Evolutionary conservation across 352 stramenopile species (phyloP).

Genomic region (Pythium utonaiense): DNA sequence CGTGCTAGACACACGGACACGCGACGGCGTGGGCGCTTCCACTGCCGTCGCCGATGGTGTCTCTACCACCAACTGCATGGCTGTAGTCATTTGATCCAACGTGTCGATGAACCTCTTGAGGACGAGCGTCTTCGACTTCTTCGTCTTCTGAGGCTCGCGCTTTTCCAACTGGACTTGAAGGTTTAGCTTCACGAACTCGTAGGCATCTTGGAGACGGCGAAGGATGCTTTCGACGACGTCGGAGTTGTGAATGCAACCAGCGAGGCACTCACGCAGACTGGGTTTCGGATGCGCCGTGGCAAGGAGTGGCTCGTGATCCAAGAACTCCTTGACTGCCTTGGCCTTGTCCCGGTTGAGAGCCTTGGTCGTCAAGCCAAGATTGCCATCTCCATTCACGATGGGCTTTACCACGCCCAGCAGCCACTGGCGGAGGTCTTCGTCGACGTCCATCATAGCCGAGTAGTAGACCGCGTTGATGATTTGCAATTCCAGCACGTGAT

Average conservation of each 20-base stretch:
- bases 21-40: too few species aligned
- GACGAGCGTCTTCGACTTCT: background rate
- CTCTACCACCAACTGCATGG: background rate
- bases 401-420: background rate
- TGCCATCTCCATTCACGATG: background rate
- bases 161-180: background rate
- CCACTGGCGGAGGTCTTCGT: background rate
- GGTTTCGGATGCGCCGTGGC: background rate
- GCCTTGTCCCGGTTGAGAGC: background rate
- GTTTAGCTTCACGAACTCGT: background rate
- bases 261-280: background rate
- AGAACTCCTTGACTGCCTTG: background rate
- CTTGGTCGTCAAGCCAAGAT: constrained; percentile 4
- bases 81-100: background rate
- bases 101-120: background rate
- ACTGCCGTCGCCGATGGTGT: too few species aligned
- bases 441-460: background rate
- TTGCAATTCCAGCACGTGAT: background rate
- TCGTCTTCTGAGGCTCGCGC: background rate
- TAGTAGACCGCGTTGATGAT: background rate
- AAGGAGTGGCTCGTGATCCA: background rate
- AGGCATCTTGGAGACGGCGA: background rate
- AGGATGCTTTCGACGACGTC: background rate
- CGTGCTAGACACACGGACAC: background rate
- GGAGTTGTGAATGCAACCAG: too few species aligned